These are phyloP conservation scores for Apiotrichum siamense DNA, from an alignment of 1,284 basidiomycete genomes.

Conservation along the genomic window DNA sequence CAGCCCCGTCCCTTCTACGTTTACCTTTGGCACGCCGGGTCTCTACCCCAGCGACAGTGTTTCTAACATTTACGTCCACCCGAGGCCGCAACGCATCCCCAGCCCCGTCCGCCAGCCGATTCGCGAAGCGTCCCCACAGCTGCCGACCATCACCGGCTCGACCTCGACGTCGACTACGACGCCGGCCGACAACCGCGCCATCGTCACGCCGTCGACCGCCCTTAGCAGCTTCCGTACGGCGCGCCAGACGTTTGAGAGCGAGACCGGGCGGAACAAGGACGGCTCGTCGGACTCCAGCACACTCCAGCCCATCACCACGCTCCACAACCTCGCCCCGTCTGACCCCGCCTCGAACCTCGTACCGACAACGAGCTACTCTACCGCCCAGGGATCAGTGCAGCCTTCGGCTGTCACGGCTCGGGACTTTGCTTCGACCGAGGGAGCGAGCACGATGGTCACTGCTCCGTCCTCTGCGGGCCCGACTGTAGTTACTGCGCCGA, in stretches of 20 bases:
- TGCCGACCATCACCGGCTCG: constrained; percentile 1
- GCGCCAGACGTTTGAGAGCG: constrained; percentile 1
- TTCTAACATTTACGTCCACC: neutral
- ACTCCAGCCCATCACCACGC: neutral
- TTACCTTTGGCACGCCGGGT: neutral
- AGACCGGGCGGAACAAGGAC: neutral
- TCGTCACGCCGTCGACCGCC: neutral
- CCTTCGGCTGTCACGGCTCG: neutral
- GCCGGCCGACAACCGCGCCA: neutral
- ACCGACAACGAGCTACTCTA: neutral
- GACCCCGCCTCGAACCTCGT: too few species aligned
- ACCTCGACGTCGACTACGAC: neutral
- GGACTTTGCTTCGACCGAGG: neutral
- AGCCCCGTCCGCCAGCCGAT: neutral
- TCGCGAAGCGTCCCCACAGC: neutral
- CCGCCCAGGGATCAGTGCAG: neutral
- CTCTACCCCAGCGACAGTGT: neutral
- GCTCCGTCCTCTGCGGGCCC: too few species aligned
- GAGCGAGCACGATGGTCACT: neutral
- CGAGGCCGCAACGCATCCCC: neutral
- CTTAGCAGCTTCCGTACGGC: neutral
- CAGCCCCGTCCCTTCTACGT: neutral
- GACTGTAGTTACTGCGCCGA: too few species aligned
- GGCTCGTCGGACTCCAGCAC: neutral
- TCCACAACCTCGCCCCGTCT: neutral